A percentile compares a stretch with the other conserved stretches of the same genome.
Conservation (phyloP, 257 asterid genomes). For the Nicotiana obtusifolia region DNA sequence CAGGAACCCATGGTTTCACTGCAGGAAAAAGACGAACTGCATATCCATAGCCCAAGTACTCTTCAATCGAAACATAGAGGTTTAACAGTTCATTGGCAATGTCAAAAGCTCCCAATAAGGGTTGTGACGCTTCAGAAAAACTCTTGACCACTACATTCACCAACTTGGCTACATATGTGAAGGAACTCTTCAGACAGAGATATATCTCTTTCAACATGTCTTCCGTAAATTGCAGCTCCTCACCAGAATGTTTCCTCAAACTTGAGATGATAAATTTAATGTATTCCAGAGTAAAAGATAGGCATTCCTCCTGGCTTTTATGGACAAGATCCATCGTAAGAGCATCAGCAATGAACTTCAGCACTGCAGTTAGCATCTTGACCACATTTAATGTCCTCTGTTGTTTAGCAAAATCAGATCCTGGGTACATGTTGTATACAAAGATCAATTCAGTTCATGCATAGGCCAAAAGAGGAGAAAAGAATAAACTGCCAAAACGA, state of each 20-base stretch:
- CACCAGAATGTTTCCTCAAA: conserved; percentile 29
- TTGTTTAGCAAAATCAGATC: conserved; percentile 21
- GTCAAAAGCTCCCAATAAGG: conserved; percentile 29
- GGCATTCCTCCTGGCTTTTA: conserved; percentile 39
- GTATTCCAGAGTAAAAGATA: conserved; percentile 44
- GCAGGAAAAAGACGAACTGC: conserved; percentile 54
- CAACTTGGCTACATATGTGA: conserved; percentile 81
- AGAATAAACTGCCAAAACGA: neutral
- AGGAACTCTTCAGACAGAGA: conserved; percentile 61
- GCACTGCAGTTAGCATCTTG: conserved; percentile 59
- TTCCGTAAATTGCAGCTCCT: conserved; percentile 43
- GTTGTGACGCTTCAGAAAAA: conserved; percentile 32
- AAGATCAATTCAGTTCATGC: neutral
- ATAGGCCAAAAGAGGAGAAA: conserved; percentile 2
- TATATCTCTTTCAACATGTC: conserved; percentile 42
- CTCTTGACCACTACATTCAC: conserved; percentile 46
- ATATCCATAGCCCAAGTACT: conserved; percentile 49
- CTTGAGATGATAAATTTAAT: conserved; percentile 43
- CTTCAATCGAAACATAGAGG: conserved; percentile 58
- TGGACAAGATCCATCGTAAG: conserved; percentile 39
- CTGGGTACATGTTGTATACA: conserved; percentile 26
- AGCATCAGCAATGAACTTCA: conserved; percentile 76
- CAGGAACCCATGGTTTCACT: conserved; percentile 75
- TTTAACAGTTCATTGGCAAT: conserved; percentile 56
- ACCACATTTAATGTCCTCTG: conserved; percentile 32